Conservation (phyloP, 306 rosid species). For the Casuarina cunninghamiana region DNA sequence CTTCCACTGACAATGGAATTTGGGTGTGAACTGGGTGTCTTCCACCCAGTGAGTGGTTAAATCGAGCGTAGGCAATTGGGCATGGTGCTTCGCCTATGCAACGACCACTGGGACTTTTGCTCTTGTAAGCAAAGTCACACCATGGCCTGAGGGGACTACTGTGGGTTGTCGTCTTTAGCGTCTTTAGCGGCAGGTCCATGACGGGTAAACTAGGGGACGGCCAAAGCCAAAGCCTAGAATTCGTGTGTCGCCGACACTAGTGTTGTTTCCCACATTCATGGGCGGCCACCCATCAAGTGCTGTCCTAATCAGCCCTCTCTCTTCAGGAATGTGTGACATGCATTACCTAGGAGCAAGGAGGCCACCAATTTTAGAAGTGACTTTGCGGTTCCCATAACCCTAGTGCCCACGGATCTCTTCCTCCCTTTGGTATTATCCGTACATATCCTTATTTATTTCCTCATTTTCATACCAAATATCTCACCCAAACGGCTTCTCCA, state of each 20-base stretch:
- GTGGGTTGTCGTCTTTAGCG: background rate
- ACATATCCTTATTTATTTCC: background rate
- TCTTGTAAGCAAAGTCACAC: slow-evolving; percentile 6
- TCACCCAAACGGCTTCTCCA: too few relatives aligned
- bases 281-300: slow-evolving; percentile 30
- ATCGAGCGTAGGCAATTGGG: background rate
- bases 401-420: background rate
- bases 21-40: slow-evolving; percentile 26
- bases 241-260: slow-evolving; percentile 33
- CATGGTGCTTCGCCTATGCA: slow-evolving; percentile 30
- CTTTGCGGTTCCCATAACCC: slow-evolving; percentile 1
- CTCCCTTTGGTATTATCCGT: background rate
- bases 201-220: slow-evolving; percentile 10
- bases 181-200: slow-evolving; percentile 10
- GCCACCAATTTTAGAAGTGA: background rate
- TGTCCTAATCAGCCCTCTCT: slow-evolving; percentile 35
- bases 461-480: background rate
- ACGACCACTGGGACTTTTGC: slow-evolving; percentile 16
- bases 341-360: slow-evolving; percentile 15
- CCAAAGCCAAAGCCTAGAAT: slow-evolving; percentile 23
- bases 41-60: slow-evolving; percentile 24
- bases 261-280: slow-evolving; percentile 18
- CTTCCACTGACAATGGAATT: too few relatives aligned
- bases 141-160: background rate
- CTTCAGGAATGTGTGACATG: slow-evolving; percentile 2